These are phyloP conservation scores for Candida awuae DNA, from an alignment of 805 yeast genomes.

Conservation along the genomic window DNA sequence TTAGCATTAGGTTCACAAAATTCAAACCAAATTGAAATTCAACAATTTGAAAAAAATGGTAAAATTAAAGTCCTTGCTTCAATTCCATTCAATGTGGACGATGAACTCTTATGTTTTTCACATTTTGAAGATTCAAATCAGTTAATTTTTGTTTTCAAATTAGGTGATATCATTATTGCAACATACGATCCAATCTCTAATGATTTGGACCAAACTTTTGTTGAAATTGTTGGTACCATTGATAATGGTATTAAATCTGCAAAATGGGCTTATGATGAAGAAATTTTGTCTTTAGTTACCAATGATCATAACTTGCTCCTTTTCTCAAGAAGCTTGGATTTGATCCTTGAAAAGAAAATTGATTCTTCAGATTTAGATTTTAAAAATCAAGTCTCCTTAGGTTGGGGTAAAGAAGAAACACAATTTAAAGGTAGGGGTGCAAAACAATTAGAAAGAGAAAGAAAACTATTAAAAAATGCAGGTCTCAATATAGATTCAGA, in stretches of 20 bases:
- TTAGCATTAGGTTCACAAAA: slow-evolving; percentile 51
- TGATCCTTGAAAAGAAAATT: slow-evolving; percentile 57
- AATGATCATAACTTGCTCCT: slow-evolving; percentile 51
- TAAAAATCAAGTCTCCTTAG: slow-evolving; percentile 86
- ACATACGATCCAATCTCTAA: slow-evolving; percentile 43
- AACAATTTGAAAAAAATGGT: slow-evolving; percentile 63
- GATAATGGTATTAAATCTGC: slow-evolving; percentile 71
- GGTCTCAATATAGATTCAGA: slow-evolving; percentile 61
- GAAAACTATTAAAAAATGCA: slow-evolving; percentile 47
- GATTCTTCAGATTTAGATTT: slow-evolving; percentile 53
- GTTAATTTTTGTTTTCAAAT: slow-evolving; percentile 54
- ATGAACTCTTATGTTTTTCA: slow-evolving; percentile 43
- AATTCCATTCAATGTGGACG: slow-evolving; percentile 41
- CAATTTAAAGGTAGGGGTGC: slow-evolving; percentile 95
- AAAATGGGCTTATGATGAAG: slow-evolving; percentile 88
- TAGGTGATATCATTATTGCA: slow-evolving; percentile 71
- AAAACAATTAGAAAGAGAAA: slow-evolving; percentile 63
- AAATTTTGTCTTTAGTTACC: slow-evolving; percentile 65
- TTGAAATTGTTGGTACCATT: slow-evolving; percentile 76
- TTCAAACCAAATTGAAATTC: slow-evolving; percentile 59
- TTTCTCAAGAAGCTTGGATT: slow-evolving; percentile 71
- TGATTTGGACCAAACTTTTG: slow-evolving; percentile 47
- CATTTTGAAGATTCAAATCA: slow-evolving; percentile 68
- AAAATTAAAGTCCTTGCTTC: slow-evolving; percentile 49
- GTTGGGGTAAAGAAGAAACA: slow-evolving; percentile 97